Conservation (phyloP, 306 rosid genomes). For the Cercis canadensis region DNA sequence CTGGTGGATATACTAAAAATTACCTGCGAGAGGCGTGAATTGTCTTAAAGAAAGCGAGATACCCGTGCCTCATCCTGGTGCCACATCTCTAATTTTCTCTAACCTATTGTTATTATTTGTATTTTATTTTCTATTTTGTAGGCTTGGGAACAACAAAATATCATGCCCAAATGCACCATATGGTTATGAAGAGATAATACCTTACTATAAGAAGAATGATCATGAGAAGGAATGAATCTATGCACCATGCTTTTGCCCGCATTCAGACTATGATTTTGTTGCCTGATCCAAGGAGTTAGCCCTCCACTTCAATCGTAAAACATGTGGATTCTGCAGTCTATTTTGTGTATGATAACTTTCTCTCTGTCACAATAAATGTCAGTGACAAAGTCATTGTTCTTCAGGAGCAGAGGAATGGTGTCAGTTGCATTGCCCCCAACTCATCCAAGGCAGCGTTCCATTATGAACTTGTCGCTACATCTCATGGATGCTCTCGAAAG, state of each 20-base stretch:
- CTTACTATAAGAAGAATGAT: slow-evolving; percentile 46
- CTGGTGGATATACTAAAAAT: too few species aligned
- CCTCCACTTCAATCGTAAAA: slow-evolving; percentile 50
- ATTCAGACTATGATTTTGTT: slow-evolving; percentile 46
- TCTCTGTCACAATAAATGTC: slow-evolving; percentile 29
- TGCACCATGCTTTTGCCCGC: slow-evolving; percentile 70
- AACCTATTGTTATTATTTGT: too few species aligned
- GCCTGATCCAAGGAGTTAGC: slow-evolving; percentile 57
- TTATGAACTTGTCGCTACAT: slow-evolving; percentile 50
- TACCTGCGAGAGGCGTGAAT: too few species aligned
- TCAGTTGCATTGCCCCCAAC: slow-evolving; percentile 60
- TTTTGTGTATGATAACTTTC: slow-evolving; percentile 48
- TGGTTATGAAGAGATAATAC: slow-evolving; percentile 59
- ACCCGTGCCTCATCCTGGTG: too few species aligned
- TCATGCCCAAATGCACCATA: slow-evolving; percentile 55
- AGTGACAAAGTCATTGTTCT: slow-evolving; percentile 49
- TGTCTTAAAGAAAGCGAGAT: too few species aligned
- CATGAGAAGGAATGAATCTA: slow-evolving; percentile 67
- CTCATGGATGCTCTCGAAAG: slow-evolving; percentile 28
- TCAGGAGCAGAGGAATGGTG: slow-evolving; percentile 52
- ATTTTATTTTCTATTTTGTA: too few species aligned
- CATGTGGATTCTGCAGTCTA: slow-evolving; percentile 47
- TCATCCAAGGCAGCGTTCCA: slow-evolving; percentile 31
- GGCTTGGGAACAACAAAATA: too few species aligned
- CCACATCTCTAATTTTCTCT: too few species aligned